Percentiles rank a stretch among this genome's conserved stretches.
These are phyloP conservation scores for Lasiodiplodia sp. DNA, from an alignment of 2,329 filamentous ascomycete genomes.

Conservation along the genomic window DNA sequence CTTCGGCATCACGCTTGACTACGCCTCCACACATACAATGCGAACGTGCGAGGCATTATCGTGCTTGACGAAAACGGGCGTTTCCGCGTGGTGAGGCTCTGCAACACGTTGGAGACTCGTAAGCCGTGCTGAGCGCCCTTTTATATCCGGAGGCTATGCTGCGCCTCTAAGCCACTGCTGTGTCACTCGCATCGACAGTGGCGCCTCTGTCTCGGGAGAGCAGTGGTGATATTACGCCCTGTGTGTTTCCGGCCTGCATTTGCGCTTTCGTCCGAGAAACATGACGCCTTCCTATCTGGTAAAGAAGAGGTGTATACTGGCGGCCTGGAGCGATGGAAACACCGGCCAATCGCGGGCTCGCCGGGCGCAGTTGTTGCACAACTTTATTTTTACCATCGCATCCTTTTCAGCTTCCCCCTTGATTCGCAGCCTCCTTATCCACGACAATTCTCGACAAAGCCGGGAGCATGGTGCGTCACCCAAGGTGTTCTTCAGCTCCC, in stretches of 20 bases:
- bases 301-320: neutral
- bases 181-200: neutral
- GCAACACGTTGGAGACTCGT: neutral
- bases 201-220: neutral
- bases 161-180: neutral
- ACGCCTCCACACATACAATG: neutral
- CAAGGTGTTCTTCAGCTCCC: neutral
- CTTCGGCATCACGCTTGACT: neutral
- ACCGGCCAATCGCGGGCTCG: conserved; percentile 14
- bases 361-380: conserved; percentile 9
- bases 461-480: conserved; percentile 11
- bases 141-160: conserved; percentile 5
- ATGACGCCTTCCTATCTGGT: conserved; percentile 1
- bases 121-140: neutral
- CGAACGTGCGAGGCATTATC: neutral
- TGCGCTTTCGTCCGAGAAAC: neutral
- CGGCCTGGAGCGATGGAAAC: neutral
- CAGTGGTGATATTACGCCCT: neutral
- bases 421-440: neutral
- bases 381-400: conserved; percentile 13
- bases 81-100: neutral
- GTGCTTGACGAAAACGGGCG: neutral
- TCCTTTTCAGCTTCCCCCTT: neutral
- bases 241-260: neutral
- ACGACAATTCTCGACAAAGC: neutral